These are phyloP conservation scores for Chenopodium suecicum DNA, from an alignment of 148 eudicot species.

Conservation along the genomic window DNA sequence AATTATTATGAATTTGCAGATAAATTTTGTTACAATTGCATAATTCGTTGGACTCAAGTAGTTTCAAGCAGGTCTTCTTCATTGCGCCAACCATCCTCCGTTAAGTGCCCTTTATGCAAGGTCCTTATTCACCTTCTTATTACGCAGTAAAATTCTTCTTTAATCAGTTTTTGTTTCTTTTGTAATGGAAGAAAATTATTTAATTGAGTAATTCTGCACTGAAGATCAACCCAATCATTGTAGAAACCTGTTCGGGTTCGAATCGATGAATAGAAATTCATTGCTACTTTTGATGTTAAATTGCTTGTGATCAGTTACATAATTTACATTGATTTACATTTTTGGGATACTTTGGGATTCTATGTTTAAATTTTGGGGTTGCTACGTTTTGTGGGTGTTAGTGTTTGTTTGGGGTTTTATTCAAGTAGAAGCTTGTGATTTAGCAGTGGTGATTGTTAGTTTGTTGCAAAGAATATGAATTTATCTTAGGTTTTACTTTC, in stretches of 20 bases:
- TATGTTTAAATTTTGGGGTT: too few relatives aligned
- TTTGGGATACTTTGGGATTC: not conserved
- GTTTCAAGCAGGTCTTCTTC: constrained; percentile 46
- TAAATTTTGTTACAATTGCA: constrained; percentile 74
- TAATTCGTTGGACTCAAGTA: constrained; percentile 69
- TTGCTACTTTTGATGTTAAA: not conserved
- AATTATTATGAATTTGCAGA: constrained; percentile 42
- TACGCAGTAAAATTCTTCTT: not conserved
- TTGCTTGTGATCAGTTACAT: not conserved
- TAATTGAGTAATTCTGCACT: too few relatives aligned
- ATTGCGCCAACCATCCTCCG: constrained; percentile 41
- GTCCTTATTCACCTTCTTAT: constrained; percentile 24
- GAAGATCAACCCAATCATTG: too few relatives aligned
- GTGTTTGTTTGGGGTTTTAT: too few relatives aligned
- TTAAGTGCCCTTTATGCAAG: constrained; percentile 91
- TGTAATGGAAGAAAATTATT: not conserved
- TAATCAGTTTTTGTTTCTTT: not conserved
- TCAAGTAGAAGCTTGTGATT: too few relatives aligned
- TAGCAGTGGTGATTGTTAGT: too few relatives aligned
- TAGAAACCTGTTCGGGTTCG: too few relatives aligned
- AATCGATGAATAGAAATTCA: too few relatives aligned
- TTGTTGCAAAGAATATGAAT: too few relatives aligned
- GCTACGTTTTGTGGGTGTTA: too few relatives aligned
- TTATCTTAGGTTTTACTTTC: too few relatives aligned
- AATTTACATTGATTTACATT: too few relatives aligned